These are phyloP conservation scores for Camelina hispida DNA, from an alignment of 345 rosid genomes.

Conservation along the genomic window DNA sequence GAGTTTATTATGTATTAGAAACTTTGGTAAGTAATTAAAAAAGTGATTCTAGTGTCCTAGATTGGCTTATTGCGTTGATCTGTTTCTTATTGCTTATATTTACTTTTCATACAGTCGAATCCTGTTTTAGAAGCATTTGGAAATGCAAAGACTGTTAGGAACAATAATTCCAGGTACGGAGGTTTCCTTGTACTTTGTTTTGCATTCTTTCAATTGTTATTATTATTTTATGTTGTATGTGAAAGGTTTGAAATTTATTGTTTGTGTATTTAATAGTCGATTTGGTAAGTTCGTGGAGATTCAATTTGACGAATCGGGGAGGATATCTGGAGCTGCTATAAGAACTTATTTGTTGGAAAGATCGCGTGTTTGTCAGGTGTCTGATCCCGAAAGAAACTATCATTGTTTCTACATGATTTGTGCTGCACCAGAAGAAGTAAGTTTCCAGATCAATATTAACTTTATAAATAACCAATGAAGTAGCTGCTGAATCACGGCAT, in stretches of 20 bases:
- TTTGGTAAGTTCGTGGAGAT: slow-evolving; percentile 99
- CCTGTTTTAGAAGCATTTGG: slow-evolving; percentile 99
- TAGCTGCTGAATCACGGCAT: neutral
- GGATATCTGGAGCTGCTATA: slow-evolving; percentile 98
- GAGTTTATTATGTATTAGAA: neutral
- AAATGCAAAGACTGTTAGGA: slow-evolving; percentile 95
- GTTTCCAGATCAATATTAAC: slow-evolving; percentile 14
- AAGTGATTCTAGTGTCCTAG: slow-evolving; percentile 9
- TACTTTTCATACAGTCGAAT: slow-evolving; percentile 73
- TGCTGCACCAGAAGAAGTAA: slow-evolving; percentile 94
- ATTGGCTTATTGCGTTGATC: slow-evolving; percentile 16
- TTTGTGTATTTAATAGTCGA: slow-evolving; percentile 61
- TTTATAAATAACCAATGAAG: neutral
- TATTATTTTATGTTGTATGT: neutral
- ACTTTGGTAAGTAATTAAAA: slow-evolving; percentile 10
- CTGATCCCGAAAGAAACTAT: slow-evolving; percentile 98
- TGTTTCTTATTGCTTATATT: slow-evolving; percentile 24
- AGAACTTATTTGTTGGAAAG: slow-evolving; percentile 98
- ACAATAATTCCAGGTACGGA: slow-evolving; percentile 93
- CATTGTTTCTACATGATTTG: slow-evolving; percentile 99
- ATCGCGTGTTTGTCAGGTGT: slow-evolving; percentile 99
- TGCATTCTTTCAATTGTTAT: neutral
- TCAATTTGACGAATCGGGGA: slow-evolving; percentile 87
- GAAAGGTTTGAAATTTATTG: slow-evolving; percentile 11
- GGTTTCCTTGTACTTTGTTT: slow-evolving; percentile 21